These are phyloP conservation scores for Pilaira anomala DNA, from an alignment of 192 early-diverging fungal species.

Conservation along the genomic window DNA sequence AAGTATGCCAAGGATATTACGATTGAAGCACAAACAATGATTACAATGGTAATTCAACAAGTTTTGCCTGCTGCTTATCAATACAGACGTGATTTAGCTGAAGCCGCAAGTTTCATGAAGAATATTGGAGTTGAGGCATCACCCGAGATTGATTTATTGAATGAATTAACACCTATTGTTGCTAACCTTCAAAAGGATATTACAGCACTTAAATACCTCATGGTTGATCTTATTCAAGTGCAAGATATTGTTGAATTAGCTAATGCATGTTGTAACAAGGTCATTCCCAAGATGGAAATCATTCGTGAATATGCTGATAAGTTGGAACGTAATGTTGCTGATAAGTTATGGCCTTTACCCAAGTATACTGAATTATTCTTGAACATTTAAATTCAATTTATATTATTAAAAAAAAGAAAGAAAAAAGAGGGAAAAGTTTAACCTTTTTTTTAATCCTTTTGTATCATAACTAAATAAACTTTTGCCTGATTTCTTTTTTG, in stretches of 20 bases:
- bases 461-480: slow-evolving; percentile 8
- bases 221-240: slow-evolving; percentile 57
- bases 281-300: slow-evolving; percentile 73
- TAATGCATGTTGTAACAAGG: slow-evolving; percentile 49
- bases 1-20: slow-evolving; percentile 95
- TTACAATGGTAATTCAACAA: slow-evolving; percentile 74
- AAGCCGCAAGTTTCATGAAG: slow-evolving; percentile 72
- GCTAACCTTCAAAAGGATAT: slow-evolving; percentile 52
- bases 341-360: slow-evolving; percentile 96
- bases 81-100: slow-evolving; percentile 86
- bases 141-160: slow-evolving; percentile 72
- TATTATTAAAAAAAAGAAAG: background rate
- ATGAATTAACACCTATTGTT: slow-evolving; percentile 63
- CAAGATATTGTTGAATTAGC: slow-evolving; percentile 65
- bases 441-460: slow-evolving; percentile 10
- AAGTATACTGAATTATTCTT: slow-evolving; percentile 94
- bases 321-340: slow-evolving; percentile 76
- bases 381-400: slow-evolving; percentile 45
- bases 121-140: slow-evolving; percentile 44
- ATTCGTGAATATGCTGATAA: slow-evolving; percentile 67
- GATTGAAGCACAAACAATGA: slow-evolving; percentile 90
- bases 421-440: background rate
- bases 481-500: background rate
- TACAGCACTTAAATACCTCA: slow-evolving; percentile 55
- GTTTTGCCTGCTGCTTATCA: slow-evolving; percentile 87